Evolutionary conservation across 2,329 filamentous ascomycete genomes (phyloP), one percentile per base, ranked within the genome.

Genomic region (Clonostachys rhizophaga): DNA sequence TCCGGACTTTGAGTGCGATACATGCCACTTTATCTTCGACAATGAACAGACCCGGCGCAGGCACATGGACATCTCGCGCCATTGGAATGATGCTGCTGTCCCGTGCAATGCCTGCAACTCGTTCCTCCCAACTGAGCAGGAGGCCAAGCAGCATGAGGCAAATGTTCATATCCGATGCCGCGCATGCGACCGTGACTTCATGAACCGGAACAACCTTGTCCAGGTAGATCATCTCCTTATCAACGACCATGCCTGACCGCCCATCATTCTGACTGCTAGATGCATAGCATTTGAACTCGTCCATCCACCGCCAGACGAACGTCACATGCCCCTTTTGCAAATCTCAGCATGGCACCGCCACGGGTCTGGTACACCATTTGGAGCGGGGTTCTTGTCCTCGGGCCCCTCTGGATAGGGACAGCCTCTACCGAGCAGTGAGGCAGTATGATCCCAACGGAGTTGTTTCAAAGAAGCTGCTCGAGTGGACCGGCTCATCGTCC

Each of bases 311-410:
- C 2, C 71, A 71, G 45, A 49, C 45, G 1, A 58, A 59, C 3
- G 59, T 81, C 12, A 2, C 40, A 0, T 87, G 83, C 44, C 81
- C 76, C 0, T 84, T 80, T 55, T 86, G 83, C 61, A 56, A 65
- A 35, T 49, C 42, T 3, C 30, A 9, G 4, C 79, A 69, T 50
- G 62, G 70, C 10, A 73, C 74, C 0, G 78, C 79, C 2, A 78
- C 74, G 1, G 81, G 79, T 5, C 52, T 84, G 5, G 56, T 65
- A 1, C 68, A 81, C 55, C 79, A 86, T 51, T 60, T 86, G 1
- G 83, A 86, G 52, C 61, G 55, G 1, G 74, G 75, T n/a, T 60
- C 66, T 1, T 86, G 82, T 45, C 69, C 69, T 0, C 58, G 59
- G 0, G 75, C 76, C 0, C 62, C 57, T 0, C 40, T 83, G 2